Percentiles rank a stretch among this genome's conserved stretches.
Evolutionary conservation across 164 flowering plant genomes (phyloP).

Genomic region (Vitis vinifera): ASM3070453v1 NC_081808.1:21262501-21263000

Average conservation of each 20-base stretch:
- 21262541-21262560: conserved; percentile 10
- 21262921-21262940: conserved; percentile 53
- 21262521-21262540: not conserved
- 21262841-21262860: conserved; percentile 36
- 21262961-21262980: conserved; percentile 88
- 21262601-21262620: too few species aligned
- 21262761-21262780: conserved; percentile 23
- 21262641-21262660: too few species aligned
- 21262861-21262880: not conserved
- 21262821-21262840: conserved; percentile 33
- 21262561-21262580: too few species aligned
- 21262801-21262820: conserved; percentile 42
- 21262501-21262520: not conserved
- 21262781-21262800: conserved; percentile 31
- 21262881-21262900: not conserved
- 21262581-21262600: too few species aligned
- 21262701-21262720: too few species aligned
- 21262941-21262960: conserved; percentile 89
- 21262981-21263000: conserved; percentile 30
- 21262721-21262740: too few species aligned
- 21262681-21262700: too few species aligned
- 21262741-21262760: not conserved
- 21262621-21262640: too few species aligned
- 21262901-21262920: not conserved
- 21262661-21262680: too few species aligned